phyloP scores from a whole-genome alignment of 371 early-diverging fungal species.

The Mucor piriformis region DNA sequence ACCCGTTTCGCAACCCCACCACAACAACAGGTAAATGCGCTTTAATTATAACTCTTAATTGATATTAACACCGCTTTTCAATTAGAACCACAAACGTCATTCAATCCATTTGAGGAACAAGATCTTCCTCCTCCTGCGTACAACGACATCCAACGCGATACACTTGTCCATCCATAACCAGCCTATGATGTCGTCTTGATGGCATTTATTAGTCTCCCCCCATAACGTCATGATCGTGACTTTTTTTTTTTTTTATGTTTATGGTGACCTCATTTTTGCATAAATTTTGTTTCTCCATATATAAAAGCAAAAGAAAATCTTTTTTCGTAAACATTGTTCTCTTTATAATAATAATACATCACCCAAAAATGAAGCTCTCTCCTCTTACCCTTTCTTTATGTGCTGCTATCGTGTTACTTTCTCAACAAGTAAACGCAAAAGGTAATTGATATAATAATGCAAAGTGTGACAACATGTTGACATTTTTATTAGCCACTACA shows the following conservation, averaged over 20 bases:
- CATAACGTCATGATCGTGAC: constrained; percentile 12
- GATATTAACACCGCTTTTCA: no score
- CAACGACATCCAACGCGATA: constrained; percentile 23
- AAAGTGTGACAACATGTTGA: background rate
- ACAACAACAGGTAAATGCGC: background rate
- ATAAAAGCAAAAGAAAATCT: background rate
- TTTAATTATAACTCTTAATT: no score
- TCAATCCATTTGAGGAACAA: constrained; percentile 27
- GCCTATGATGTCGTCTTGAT: background rate
- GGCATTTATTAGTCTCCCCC: background rate
- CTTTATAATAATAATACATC: no score
- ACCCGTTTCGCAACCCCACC: no score
- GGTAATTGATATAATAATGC: constrained; percentile 5
- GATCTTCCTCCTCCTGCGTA: constrained; percentile 31
- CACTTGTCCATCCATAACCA: constrained; percentile 8
- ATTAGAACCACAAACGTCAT: constrained; percentile 3
- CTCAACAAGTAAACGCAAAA: constrained; percentile 24
- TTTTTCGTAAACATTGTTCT: background rate
- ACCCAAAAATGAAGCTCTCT: constrained; percentile 19
- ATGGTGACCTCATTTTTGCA: constrained; percentile 29
- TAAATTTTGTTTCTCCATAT: constrained; percentile 5
- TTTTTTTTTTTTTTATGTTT: constrained; percentile 5
- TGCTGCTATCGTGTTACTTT: constrained; percentile 19
- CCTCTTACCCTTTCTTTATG: constrained; percentile 19
- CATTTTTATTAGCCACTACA: background rate